Base-by-base conservation (phyloP, 1,139 yeast genomes). In the Hansenula anomala region DNA sequence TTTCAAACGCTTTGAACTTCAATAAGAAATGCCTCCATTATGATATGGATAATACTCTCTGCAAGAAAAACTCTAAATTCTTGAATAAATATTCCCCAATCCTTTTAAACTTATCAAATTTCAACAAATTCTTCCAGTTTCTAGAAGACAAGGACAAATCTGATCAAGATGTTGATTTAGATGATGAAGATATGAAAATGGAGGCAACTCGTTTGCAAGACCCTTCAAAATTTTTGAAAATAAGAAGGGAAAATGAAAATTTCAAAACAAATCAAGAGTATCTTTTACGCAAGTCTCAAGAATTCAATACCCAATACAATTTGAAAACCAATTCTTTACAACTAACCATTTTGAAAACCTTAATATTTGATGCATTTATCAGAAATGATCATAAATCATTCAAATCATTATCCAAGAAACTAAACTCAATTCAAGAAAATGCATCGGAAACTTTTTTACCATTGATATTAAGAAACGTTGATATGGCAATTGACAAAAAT, bases 21-120 rank as follows among this genome's bases (percentile, higher is more conserved):
- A 64, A 78, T 30, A 73, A 79, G 46, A 69, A 69, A 45, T 86
- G 95, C 55, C 64, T 86, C 38, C 75, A 82, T 47, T 73, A 73
- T 35, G 86, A 87, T 56, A 83, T 85, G 51, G 95, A 84, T 41
- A 71, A 67, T 47, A 63, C 64, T 33, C 57, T 54, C 6, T 84
- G 94, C 58, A 76, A 78, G 24, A 59, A 55, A 20, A 52, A 66
- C 25, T 70, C 83, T 9, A 75, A 78, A 48, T 63, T 68, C 3
- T 60, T 77, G 40, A 78, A 73, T 47, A 61, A 64, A 27, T 72
- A 75, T 45, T 66, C 75, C 8, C 18, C 14, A 40, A n/a, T 44
- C 30, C 37, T 46, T 34, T 39, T 39, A 22, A 44, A 38, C 27
- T 32, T 45, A 30, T 37, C 46, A 30, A 43, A 36, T 18, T 53